phyloP scores from a whole-genome alignment of 2,329 filamentous ascomycete species.

The Alternaria rosae region DNA sequence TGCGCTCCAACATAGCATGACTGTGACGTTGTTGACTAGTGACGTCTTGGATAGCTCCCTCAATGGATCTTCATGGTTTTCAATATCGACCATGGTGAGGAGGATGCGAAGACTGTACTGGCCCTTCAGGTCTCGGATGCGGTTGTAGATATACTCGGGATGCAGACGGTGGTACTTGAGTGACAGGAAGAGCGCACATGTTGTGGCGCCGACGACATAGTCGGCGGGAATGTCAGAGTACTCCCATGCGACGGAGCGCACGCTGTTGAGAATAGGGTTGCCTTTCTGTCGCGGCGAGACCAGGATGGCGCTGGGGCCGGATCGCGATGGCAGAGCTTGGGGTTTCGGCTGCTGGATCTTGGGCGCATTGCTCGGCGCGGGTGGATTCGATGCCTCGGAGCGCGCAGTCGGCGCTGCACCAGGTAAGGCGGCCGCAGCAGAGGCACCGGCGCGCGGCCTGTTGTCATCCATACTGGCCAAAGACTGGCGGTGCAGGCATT shows the following conservation, averaged over 20 bases:
- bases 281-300: constrained; percentile 94
- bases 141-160: constrained; percentile 96
- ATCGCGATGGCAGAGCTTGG: constrained; percentile 75
- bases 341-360: constrained; percentile 85
- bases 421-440: constrained; percentile 11
- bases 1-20: constrained; percentile 93
- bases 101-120: constrained; percentile 88
- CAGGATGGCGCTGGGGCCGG: constrained; percentile 78
- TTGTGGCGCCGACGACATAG: constrained; percentile 85
- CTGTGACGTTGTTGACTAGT: constrained; percentile 87
- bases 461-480: constrained; percentile 45
- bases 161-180: constrained; percentile 97
- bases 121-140: constrained; percentile 82
- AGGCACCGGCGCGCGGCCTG: constrained; percentile 23
- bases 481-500: constrained; percentile 24
- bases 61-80: constrained; percentile 88
- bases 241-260: constrained; percentile 89
- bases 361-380: constrained; percentile 32
- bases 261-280: constrained; percentile 86
- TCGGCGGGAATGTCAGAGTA: constrained; percentile 97
- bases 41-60: constrained; percentile 93
- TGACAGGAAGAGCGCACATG: constrained; percentile 90
- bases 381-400: constrained; percentile 7
- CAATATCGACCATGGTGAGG: constrained; percentile 91
- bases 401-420: constrained; percentile 10